A percentile compares a stretch with the other conserved stretches of the same genome.
These are phyloP conservation scores for Neofusicoccum kwambonambiense DNA, from an alignment of 2,329 filamentous ascomycete species.

Conservation along the genomic window DNA sequence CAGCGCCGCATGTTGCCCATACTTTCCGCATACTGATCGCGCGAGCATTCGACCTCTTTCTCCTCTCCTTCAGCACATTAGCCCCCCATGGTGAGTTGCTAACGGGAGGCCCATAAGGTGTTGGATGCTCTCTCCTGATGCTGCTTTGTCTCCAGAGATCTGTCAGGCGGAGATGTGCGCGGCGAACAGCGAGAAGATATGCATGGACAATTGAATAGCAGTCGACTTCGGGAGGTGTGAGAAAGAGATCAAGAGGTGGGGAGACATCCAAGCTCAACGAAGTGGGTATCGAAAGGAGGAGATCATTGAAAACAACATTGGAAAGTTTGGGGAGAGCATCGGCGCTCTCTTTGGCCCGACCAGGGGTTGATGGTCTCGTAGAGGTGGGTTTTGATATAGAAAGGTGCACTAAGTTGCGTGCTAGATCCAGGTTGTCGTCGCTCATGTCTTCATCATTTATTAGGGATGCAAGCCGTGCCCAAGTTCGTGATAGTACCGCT, in stretches of 20 bases:
- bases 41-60: constrained; percentile 63
- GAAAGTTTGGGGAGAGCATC: constrained; percentile 41
- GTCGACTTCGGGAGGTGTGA: constrained; percentile 71
- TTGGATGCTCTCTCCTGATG: constrained; percentile 73
- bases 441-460: constrained; percentile 72
- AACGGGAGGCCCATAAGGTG: constrained; percentile 60
- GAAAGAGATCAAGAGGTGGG: constrained; percentile 82
- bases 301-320: constrained; percentile 66
- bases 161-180: constrained; percentile 80
- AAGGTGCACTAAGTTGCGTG: constrained; percentile 72
- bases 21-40: constrained; percentile 71
- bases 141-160: constrained; percentile 83
- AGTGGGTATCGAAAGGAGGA: constrained; percentile 77
- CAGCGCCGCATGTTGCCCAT: constrained; percentile 87
- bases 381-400: constrained; percentile 53
- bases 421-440: constrained; percentile 76
- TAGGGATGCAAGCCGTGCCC: constrained; percentile 75
- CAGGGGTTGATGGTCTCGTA: constrained; percentile 40
- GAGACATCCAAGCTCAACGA: constrained; percentile 69
- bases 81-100: constrained; percentile 62
- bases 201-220: constrained; percentile 83
- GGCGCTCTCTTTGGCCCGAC: constrained; percentile 34
- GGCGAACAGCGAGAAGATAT: constrained; percentile 80
- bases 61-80: constrained; percentile 59
- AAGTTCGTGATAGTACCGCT: constrained; percentile 72